Conservation (phyloP, 2,329 filamentous ascomycete species). For the Microdochium trichocladiopsis region DNA sequence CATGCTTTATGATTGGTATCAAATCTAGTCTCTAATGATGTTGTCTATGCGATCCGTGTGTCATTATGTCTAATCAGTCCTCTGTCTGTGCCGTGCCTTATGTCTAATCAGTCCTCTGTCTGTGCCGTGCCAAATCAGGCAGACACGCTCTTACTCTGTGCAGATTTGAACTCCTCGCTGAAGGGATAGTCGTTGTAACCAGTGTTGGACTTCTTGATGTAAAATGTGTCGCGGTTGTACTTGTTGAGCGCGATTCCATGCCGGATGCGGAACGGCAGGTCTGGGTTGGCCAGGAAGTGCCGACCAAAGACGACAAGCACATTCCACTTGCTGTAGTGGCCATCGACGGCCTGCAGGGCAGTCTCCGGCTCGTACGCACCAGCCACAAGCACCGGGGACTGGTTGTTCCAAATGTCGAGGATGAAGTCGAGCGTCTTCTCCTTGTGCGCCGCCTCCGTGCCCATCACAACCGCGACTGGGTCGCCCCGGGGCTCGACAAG, state of each 20-base stretch:
- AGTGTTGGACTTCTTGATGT: conserved; percentile 13
- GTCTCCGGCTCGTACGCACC: conserved; percentile 30
- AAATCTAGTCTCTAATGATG: no score
- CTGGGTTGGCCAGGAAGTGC: conserved; percentile 40
- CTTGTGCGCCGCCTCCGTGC: conserved; percentile 2
- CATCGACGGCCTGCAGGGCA: conserved; percentile 29
- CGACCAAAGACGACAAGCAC: conserved; percentile 39
- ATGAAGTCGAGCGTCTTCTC: conserved; percentile 29
- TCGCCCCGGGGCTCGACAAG: conserved; percentile 45
- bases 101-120: no score
- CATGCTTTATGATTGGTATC: no score
- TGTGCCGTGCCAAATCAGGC: no score
- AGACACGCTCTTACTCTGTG: neutral
- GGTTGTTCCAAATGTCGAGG: conserved; percentile 33
- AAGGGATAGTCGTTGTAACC: conserved; percentile 21
- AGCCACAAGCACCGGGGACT: conserved; percentile 37
- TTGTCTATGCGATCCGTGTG: no score
- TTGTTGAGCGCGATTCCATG: conserved; percentile 31
- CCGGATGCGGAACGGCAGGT: conserved; percentile 35
- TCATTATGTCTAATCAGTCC: no score
- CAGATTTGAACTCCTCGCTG: conserved; percentile 10
- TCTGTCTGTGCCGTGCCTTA: no score
- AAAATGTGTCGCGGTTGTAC: conserved; percentile 38
- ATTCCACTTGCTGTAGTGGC: conserved; percentile 29
- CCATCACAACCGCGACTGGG: conserved; percentile 15